Evolutionary conservation across 768 basidiomycete genomes (phyloP).

Genomic region (Lentinula sp.): DNA sequence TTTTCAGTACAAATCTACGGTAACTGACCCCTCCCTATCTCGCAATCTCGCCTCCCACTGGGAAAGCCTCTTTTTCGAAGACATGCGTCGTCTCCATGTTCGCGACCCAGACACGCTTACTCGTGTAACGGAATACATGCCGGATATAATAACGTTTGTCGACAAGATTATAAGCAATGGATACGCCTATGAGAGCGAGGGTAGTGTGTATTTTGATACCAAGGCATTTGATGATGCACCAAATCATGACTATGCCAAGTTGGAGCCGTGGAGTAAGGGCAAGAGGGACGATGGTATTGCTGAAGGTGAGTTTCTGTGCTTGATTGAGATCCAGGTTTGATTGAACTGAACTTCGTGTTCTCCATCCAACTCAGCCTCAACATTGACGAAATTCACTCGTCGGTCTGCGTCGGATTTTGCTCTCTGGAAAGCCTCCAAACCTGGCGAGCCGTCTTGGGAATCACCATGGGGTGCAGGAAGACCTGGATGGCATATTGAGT

Average conservation of each 20-base stretch:
- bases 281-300: slow-evolving; percentile 83
- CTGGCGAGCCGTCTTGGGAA: slow-evolving; percentile 94
- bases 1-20: slow-evolving; percentile 63
- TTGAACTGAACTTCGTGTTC: not conserved
- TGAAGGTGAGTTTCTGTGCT: slow-evolving; percentile 53
- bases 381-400: slow-evolving; percentile 54
- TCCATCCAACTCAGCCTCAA: slow-evolving; percentile 35
- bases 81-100: slow-evolving; percentile 87
- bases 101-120: slow-evolving; percentile 87
- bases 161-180: slow-evolving; percentile 82
- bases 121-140: slow-evolving; percentile 94
- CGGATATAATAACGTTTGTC: slow-evolving; percentile 89
- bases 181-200: slow-evolving; percentile 61
- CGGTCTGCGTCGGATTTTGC: slow-evolving; percentile 92
- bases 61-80: slow-evolving; percentile 86
- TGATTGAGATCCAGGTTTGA: not conserved
- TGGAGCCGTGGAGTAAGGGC: slow-evolving; percentile 95
- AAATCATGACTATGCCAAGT: slow-evolving; percentile 84
- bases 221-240: slow-evolving; percentile 69
- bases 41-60: slow-evolving; percentile 78
- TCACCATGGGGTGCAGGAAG: slow-evolving; percentile 96
- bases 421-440: slow-evolving; percentile 94
- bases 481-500: slow-evolving; percentile 99
- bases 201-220: slow-evolving; percentile 92
- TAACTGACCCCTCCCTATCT: slow-evolving; percentile 84